Percentiles rank a stretch among this genome's conserved stretches.
These are phyloP conservation scores for Verticillium nonalfalfae DNA, from an alignment of 2,329 filamentous ascomycete species.

Conservation along the genomic window DNA sequence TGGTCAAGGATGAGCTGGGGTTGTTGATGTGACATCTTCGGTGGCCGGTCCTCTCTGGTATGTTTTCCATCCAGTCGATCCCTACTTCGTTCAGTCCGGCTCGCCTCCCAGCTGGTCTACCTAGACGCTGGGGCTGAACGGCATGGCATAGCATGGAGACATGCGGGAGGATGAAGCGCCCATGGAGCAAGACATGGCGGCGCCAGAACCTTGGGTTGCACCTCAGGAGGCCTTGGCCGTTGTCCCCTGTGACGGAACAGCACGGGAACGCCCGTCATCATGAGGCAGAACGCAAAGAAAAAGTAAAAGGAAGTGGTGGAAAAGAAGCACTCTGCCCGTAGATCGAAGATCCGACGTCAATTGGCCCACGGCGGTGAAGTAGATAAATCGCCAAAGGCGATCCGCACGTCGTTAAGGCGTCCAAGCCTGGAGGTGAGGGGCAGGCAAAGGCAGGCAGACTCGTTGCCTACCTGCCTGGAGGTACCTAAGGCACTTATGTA, in stretches of 20 bases:
- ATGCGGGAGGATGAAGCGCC: background rate
- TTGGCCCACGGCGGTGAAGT: background rate
- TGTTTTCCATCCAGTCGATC: background rate
- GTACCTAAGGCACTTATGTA: no score
- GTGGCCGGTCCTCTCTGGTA: background rate
- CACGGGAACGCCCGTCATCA: background rate
- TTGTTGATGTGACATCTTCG: background rate
- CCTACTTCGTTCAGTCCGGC: background rate
- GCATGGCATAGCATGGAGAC: background rate
- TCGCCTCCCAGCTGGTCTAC: background rate
- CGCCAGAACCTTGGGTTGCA: background rate
- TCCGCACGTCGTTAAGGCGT: background rate
- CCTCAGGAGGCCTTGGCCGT: background rate
- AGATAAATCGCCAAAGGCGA: background rate
- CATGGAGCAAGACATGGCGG: background rate
- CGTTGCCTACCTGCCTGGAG: no score
- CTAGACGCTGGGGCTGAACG: background rate
- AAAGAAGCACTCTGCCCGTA: no score
- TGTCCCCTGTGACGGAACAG: background rate
- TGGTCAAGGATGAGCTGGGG: background rate
- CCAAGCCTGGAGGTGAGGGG: background rate
- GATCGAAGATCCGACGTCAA: background rate
- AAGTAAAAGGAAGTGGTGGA: background rate
- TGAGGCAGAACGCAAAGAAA: background rate
- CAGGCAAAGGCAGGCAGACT: no score